Evolutionary conservation across 2,329 filamentous ascomycete genomes (phyloP).

Genomic region (Alternaria burnsii): DNA sequence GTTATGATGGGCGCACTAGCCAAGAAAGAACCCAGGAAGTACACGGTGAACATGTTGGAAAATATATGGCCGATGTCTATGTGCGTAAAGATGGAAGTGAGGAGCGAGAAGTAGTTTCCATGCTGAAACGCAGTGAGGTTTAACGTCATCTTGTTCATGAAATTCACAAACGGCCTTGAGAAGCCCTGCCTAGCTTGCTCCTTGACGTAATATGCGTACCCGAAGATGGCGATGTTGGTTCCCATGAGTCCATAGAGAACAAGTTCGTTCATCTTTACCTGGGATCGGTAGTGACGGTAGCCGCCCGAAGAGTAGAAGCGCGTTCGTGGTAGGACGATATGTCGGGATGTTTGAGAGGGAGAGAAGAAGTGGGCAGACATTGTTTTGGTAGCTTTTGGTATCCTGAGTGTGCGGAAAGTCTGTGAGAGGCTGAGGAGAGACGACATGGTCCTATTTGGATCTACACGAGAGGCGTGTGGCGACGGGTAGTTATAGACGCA

Average conservation of each 20-base stretch:
- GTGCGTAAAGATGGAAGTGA: conserved; percentile 55
- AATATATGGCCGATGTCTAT: conserved; percentile 45
- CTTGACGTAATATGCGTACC: conserved; percentile 47
- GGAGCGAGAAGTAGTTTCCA: conserved; percentile 49
- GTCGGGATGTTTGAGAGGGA: conserved; percentile 15
- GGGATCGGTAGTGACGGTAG: conserved; percentile 4
- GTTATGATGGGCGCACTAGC: conserved; percentile 41
- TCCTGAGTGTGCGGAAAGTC: conserved; percentile 17
- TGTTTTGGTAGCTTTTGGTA: conserved; percentile 14
- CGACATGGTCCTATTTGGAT: conserved; percentile 8
- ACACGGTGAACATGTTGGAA: conserved; percentile 55
- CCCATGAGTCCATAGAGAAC: conserved; percentile 51
- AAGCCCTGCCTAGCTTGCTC: conserved; percentile 33
- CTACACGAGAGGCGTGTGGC: background rate
- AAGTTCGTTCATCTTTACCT: conserved; percentile 21
- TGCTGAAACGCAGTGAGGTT: conserved; percentile 37
- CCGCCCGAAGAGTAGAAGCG: conserved; percentile 17
- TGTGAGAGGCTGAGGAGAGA: conserved; percentile 17
- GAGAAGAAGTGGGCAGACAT: conserved; percentile 31
- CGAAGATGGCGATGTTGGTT: conserved; percentile 53
- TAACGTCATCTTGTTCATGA: conserved; percentile 46
- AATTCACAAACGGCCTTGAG: conserved; percentile 17
- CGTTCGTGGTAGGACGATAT: conserved; percentile 15
- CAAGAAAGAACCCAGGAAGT: conserved; percentile 49
- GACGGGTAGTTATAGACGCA: background rate